Evolutionary conservation across 768 basidiomycete species (phyloP).

Genomic region (Collybia sordida): DNA sequence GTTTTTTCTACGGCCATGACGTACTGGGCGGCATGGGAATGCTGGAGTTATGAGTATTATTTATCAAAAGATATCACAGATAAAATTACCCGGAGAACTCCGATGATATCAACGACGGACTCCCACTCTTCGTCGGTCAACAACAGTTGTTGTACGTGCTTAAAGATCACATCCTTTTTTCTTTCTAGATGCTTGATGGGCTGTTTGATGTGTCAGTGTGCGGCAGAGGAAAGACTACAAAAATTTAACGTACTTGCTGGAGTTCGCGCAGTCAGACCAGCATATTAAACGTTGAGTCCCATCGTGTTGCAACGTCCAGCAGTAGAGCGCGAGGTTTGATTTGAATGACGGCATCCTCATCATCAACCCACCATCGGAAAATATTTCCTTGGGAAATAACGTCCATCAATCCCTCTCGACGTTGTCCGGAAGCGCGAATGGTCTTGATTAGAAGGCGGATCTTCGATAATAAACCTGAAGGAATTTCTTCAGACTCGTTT

Average conservation of each 20-base stretch:
- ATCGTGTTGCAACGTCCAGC: constrained; percentile 13
- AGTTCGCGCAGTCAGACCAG: constrained; percentile 9
- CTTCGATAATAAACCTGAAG: background rate
- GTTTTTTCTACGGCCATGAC: constrained; percentile 12
- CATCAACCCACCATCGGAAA: background rate
- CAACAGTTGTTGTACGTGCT: constrained; percentile 1
- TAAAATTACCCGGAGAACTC: constrained; percentile 6
- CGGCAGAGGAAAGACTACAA: background rate
- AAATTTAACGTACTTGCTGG: constrained; percentile 13
- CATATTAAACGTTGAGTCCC: constrained; percentile 16
- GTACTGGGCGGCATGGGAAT: constrained; percentile 15
- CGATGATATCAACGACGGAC: constrained; percentile 11
- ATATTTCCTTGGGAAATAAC: background rate
- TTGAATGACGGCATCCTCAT: background rate
- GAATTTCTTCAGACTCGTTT: background rate
- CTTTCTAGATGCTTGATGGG: constrained; percentile 1
- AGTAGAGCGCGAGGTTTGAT: background rate
- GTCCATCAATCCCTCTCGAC: background rate
- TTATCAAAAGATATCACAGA: background rate
- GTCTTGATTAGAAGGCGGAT: background rate
- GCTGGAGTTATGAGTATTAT: background rate
- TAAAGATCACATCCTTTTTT: background rate
- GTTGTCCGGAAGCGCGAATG: background rate
- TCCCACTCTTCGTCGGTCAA: constrained; percentile 7
- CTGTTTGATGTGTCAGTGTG: constrained; percentile 6